Conservation (phyloP, 139 green algal species). For the Haematococcus lacustris region DNA sequence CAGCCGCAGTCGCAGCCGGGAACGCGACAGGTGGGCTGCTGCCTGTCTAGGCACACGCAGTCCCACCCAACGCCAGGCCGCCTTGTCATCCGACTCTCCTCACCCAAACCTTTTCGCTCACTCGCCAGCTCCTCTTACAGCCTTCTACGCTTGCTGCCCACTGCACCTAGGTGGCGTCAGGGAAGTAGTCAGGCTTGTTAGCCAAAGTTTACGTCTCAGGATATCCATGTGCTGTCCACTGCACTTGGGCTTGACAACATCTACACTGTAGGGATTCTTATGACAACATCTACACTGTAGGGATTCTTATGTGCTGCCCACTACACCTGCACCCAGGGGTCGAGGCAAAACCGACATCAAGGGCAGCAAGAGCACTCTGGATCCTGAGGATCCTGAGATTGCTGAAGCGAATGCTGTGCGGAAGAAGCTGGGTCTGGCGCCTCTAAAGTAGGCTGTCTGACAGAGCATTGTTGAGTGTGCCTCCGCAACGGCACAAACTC, state of each 20-base stretch:
- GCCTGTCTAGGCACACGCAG: slow-evolving; percentile 1
- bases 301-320: neutral
- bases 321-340: neutral
- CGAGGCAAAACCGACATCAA: slow-evolving; percentile 1
- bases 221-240: neutral
- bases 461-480: no score
- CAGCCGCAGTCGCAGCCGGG: neutral
- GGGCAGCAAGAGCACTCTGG: neutral
- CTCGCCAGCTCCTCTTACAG: neutral
- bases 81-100: no score
- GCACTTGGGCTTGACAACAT: neutral
- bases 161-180: no score
- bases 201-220: neutral
- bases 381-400: neutral
- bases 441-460: no score
- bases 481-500: no score
- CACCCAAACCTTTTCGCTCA: neutral
- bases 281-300: no score
- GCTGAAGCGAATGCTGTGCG: neutral
- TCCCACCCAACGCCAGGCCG: no score
- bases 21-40: neutral
- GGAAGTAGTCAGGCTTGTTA: neutral
- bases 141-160: neutral
- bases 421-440: neutral
- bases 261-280: neutral